Conservation (phyloP, 1,284 basidiomycete species). For the Puccinia hordei region DNA sequence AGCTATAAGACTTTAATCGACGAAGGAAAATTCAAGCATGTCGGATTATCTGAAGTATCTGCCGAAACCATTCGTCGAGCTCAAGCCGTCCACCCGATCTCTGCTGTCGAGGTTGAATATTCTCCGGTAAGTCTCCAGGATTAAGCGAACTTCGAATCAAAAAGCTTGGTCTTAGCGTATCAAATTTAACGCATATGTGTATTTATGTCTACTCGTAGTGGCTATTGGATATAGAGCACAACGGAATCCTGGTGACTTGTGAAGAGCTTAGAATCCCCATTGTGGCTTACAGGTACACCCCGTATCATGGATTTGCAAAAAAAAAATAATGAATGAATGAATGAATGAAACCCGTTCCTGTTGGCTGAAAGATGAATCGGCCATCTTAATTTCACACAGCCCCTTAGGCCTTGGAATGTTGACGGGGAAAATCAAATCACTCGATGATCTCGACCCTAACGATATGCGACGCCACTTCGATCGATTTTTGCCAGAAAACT, state of each 20-base stretch:
- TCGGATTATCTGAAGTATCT: slow-evolving; percentile 55
- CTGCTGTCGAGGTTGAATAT: slow-evolving; percentile 56
- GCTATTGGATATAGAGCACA: slow-evolving; percentile 59
- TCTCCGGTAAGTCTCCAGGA: slow-evolving; percentile 26
- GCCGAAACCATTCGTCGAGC: slow-evolving; percentile 55
- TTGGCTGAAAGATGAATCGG: slow-evolving; percentile 1
- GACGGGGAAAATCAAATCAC: slow-evolving; percentile 56
- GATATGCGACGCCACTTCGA: slow-evolving; percentile 59
- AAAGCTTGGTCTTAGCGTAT: background rate
- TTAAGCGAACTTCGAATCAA: background rate
- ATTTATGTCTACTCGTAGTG: background rate
- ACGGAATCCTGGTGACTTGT: slow-evolving; percentile 61
- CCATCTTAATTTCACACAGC: slow-evolving; percentile 53
- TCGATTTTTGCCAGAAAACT: slow-evolving; percentile 58
- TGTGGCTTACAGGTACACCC: slow-evolving; percentile 57
- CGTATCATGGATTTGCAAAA: background rate
- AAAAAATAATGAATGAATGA: too few species aligned
- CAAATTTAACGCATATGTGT: background rate
- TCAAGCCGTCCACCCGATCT: slow-evolving; percentile 54
- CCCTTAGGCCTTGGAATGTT: slow-evolving; percentile 61
- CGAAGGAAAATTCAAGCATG: slow-evolving; percentile 58
- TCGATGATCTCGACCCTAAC: slow-evolving; percentile 57
- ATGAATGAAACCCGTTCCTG: too few species aligned
- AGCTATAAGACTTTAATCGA: slow-evolving; percentile 54
- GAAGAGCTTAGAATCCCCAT: slow-evolving; percentile 60